These are phyloP conservation scores for Calonectria hongkongensis DNA, from an alignment of 2,329 filamentous ascomycete species.

Conservation along the genomic window DNA sequence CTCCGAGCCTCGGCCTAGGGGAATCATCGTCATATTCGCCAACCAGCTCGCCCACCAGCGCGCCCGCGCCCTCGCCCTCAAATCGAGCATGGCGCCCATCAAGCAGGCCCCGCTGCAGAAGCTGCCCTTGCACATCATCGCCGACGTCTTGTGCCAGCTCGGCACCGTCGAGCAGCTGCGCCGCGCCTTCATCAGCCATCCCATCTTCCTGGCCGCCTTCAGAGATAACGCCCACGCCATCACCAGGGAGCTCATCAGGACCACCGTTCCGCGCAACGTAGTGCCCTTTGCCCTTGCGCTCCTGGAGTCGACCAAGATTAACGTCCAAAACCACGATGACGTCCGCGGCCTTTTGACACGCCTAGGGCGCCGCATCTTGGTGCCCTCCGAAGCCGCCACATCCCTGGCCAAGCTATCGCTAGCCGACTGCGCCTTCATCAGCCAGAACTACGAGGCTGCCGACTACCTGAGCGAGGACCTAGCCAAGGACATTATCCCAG, in stretches of 20 bases:
- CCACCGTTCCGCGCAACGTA: not conserved
- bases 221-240: conserved; percentile 13
- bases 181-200: conserved; percentile 8
- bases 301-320: not conserved
- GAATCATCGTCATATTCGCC: not conserved
- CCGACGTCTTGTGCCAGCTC: not conserved
- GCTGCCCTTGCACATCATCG: conserved; percentile 23
- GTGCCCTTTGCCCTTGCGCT: conserved; percentile 5
- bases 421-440: conserved; percentile 18
- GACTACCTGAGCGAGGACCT: not conserved
- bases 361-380: not conserved
- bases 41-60: not conserved
- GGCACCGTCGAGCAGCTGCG: conserved; percentile 7
- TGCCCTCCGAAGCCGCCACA: not conserved
- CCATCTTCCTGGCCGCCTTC: conserved; percentile 13
- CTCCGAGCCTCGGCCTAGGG: conserved; percentile 19
- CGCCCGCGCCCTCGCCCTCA: not conserved
- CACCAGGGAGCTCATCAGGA: not conserved
- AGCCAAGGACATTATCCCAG: not conserved
- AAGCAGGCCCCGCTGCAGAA: not conserved
- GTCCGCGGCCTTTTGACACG: conserved; percentile 1
- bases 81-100: not conserved
- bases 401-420: conserved; percentile 13
- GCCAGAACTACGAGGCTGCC: conserved; percentile 13
- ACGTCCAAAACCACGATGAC: not conserved